Base-by-base conservation (phyloP, 371 early-diverging fungal genomes). In the Zychaea mexicana region DNA sequence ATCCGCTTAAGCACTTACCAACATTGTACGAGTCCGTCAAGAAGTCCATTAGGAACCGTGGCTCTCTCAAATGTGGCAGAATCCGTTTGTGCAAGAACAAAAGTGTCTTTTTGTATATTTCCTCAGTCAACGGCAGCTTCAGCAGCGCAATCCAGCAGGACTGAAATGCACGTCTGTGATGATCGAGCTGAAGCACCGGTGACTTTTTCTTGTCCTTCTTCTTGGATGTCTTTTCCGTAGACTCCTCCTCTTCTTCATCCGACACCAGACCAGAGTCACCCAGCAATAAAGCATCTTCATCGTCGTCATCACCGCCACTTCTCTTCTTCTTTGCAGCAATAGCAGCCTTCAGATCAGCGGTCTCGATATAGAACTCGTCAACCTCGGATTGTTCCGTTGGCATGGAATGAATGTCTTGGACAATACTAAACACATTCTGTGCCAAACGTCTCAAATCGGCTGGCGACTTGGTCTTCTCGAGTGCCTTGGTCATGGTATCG, bases 11-110 rank as follows among this genome's bases (percentile, higher is more conserved):
- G 26, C 7, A 55, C 64, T 39, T 68, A 77, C 95, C 95, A 46
- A 84, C 75, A 54, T 94, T 90, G 71, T 96, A 97, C 10, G 94
- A 83, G 55, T 90, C 92, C 10, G 91, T 92, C 83, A 98, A 82
- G 73, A 94, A 98, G 72, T 95, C 96, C 88, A 94, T 92, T 65
- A 98, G 78, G 60, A 85, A 62, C 32, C 82, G 83, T 4, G 97
- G 95, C 21, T 91, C 84, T 15, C 69, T 56, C 88, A 98, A 76
- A 64, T 91, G 83, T 33, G 96, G 96, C 52, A 98, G 85, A 45
- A 98, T 84, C 27, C 88, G 84, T 67, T 90, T 88, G 78, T 96
- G 95, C 71, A 96, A 71, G n/a, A 87, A 82, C 57, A 92, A 68
- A 31, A 98, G 82, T 0, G 91, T 81, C 76, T 85, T 84, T 67